Conservation (phyloP, 495 filamentous ascomycete genomes). For the Xanthoparmelia taractica region DNA sequence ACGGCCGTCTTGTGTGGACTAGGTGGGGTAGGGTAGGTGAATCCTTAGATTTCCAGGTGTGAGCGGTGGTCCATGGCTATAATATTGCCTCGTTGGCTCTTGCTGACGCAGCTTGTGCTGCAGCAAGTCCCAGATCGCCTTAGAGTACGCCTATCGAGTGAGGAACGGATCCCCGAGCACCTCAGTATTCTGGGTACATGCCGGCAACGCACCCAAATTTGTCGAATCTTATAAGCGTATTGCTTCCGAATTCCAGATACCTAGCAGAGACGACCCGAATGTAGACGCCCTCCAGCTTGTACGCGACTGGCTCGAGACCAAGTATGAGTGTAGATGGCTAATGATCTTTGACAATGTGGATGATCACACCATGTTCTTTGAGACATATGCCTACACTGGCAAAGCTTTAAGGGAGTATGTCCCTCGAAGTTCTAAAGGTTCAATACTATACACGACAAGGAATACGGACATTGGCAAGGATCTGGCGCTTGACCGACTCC, state of each 20-base stretch:
- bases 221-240: constrained; percentile 39
- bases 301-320: constrained; percentile 15
- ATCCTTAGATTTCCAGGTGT: background rate
- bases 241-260: constrained; percentile 30
- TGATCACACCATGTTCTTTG: constrained; percentile 26
- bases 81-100: background rate
- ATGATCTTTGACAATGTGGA: constrained; percentile 37
- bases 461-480: constrained; percentile 26
- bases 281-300: constrained; percentile 15
- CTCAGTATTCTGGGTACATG: constrained; percentile 44
- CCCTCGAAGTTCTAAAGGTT: constrained; percentile 32
- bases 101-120: background rate
- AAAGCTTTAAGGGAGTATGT: constrained; percentile 28
- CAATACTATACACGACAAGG: constrained; percentile 37
- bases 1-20: constrained; percentile 14
- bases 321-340: constrained; percentile 27
- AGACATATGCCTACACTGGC: constrained; percentile 6
- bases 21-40: constrained; percentile 23
- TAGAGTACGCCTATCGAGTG: constrained; percentile 40
- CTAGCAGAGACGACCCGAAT: constrained; percentile 10
- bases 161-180: constrained; percentile 26
- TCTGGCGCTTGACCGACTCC: constrained; percentile 2
- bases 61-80: background rate
- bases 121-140: constrained; percentile 45
- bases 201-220: constrained; percentile 32